phyloP scores from a whole-genome alignment of 1,139 yeast genomes.

The Lodderomyces beijingensis region DNA sequence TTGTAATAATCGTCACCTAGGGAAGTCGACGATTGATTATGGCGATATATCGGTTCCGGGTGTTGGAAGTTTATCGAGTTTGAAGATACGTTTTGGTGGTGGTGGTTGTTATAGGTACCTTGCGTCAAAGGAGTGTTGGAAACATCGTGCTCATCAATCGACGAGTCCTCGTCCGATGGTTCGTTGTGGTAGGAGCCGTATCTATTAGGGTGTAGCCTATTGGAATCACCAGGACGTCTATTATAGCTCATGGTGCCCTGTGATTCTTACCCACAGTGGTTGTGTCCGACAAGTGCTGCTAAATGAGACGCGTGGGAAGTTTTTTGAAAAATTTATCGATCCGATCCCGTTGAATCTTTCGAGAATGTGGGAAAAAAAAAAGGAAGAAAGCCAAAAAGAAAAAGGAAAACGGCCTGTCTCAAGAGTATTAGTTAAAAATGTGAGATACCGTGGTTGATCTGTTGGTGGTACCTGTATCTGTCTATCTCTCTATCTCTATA shows the following conservation, averaged over 20 bases:
- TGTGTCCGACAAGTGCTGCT: too few relatives aligned
- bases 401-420: too few relatives aligned
- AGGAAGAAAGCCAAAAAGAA: too few relatives aligned
- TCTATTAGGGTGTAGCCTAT: constrained; percentile 6
- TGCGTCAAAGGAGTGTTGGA: constrained; percentile 15
- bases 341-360: too few relatives aligned
- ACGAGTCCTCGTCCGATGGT: constrained; percentile 9
- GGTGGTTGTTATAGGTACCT: constrained; percentile 19
- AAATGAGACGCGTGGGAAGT: too few relatives aligned
- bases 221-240: constrained; percentile 6
- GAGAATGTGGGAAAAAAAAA: too few relatives aligned
- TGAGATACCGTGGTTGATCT: too few relatives aligned
- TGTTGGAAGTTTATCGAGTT: constrained; percentile 30
- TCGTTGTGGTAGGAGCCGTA: constrained; percentile 3
- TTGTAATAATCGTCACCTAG: constrained; percentile 19
- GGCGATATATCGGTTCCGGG: constrained; percentile 26
- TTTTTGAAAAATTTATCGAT: too few relatives aligned
- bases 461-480: too few relatives aligned
- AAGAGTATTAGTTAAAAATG: too few relatives aligned
- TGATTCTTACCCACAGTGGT: too few relatives aligned
- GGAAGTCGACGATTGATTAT: constrained; percentile 10
- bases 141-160: constrained; percentile 8
- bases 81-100: constrained; percentile 15
- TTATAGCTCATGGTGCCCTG: constrained; percentile 10
- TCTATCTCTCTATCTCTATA: too few relatives aligned